phyloP scores from a whole-genome alignment of 2,329 filamentous ascomycete genomes.

The Epichloe glyceriae region DNA sequence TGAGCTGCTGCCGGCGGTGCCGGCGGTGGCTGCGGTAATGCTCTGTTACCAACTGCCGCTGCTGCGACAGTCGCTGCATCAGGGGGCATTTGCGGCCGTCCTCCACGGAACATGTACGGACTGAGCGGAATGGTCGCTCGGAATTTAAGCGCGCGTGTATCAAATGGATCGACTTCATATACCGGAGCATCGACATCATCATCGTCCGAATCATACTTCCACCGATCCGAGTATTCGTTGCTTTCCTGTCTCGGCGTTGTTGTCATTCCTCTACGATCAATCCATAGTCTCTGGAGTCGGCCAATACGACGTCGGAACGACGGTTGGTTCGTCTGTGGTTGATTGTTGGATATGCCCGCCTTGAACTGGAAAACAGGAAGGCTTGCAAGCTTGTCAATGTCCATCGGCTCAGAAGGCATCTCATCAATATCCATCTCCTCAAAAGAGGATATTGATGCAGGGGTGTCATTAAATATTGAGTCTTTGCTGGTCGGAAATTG shows the following conservation, averaged over 20 bases:
- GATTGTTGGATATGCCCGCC: slow-evolving; percentile 26
- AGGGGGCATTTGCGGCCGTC: slow-evolving; percentile 21
- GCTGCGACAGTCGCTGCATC: slow-evolving; percentile 14
- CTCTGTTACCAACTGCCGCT: slow-evolving; percentile 7
- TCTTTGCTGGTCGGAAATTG: slow-evolving; percentile 59
- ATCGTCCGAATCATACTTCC: slow-evolving; percentile 80
- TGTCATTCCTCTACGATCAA: slow-evolving; percentile 64
- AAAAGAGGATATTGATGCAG: slow-evolving; percentile 41
- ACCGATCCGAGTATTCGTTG: slow-evolving; percentile 47
- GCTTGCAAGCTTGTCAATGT: slow-evolving; percentile 19
- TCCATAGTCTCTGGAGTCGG: slow-evolving; percentile 71
- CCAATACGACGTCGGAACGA: slow-evolving; percentile 76
- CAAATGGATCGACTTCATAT: slow-evolving; percentile 64
- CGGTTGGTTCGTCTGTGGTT: slow-evolving; percentile 33
- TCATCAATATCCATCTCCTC: slow-evolving; percentile 46
- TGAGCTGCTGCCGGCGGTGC: slow-evolving; percentile 10
- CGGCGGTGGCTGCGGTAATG: slow-evolving; percentile 2
- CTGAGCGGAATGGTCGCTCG: slow-evolving; percentile 44
- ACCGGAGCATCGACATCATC: slow-evolving; percentile 67
- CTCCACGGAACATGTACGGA: slow-evolving; percentile 26
- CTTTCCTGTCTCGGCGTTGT: slow-evolving; percentile 31
- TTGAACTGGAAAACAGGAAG: slow-evolving; percentile 33
- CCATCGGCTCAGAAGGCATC: slow-evolving; percentile 30
- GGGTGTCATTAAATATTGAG: slow-evolving; percentile 58
- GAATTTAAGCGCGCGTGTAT: slow-evolving; percentile 46